Conservation (phyloP, 768 basidiomycete genomes). For the Butyriboletus loyo region DNA sequence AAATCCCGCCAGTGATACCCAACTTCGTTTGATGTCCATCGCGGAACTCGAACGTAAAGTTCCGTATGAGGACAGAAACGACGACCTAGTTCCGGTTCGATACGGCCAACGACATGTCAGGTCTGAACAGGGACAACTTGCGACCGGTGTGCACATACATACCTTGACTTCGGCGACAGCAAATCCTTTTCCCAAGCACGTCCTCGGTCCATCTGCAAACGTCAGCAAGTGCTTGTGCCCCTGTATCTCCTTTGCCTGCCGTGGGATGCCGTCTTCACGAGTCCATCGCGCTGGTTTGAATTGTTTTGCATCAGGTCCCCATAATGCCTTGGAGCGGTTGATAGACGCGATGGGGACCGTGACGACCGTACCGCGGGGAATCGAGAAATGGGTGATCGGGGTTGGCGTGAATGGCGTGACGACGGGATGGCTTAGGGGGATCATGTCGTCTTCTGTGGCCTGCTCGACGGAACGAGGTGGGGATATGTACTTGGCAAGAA, state of each 20-base stretch:
- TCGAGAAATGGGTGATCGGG: conserved; percentile 34
- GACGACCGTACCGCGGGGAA: conserved; percentile 49
- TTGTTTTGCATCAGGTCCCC: conserved; percentile 58
- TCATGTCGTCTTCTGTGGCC: conserved; percentile 51
- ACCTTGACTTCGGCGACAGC: conserved; percentile 30
- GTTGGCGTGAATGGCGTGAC: conserved; percentile 35
- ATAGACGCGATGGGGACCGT: conserved; percentile 42
- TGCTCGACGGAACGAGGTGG: conserved; percentile 22
- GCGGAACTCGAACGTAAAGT: conserved; percentile 32
- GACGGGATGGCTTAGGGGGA: conserved; percentile 53
- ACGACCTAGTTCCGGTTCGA: conserved; percentile 2
- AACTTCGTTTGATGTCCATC: conserved; percentile 38
- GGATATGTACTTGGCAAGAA: neutral
- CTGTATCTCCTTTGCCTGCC: conserved; percentile 33
- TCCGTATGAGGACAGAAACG: conserved; percentile 32
- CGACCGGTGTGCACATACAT: too few species aligned
- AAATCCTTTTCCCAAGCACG: conserved; percentile 29
- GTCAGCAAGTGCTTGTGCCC: conserved; percentile 28
- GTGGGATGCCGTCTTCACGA: conserved; percentile 24
- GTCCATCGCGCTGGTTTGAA: conserved; percentile 69
- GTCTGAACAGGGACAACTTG: neutral
- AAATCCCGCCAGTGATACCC: conserved; percentile 23
- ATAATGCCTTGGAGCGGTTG: conserved; percentile 51
- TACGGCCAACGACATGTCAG: too few species aligned
- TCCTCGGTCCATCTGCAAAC: conserved; percentile 30